A percentile compares a stretch with the other conserved stretches of the same genome.
Conservation (phyloP, 2,329 filamentous ascomycete species). For the Monilinia vaccinii-corymbosi region DNA sequence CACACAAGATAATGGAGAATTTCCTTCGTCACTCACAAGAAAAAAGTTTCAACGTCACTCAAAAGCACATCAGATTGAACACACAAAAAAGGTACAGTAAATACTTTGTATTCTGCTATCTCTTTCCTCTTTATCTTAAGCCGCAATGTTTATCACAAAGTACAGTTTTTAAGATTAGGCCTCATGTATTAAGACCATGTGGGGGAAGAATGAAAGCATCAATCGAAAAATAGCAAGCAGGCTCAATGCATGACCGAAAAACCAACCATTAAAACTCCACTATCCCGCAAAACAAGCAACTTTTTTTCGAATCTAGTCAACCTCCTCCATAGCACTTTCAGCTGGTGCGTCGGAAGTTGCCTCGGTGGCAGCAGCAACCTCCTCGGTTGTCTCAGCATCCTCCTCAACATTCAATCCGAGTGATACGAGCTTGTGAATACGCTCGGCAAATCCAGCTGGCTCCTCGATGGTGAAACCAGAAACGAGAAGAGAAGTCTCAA, state of each 20-base stretch:
- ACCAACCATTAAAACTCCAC: constrained; percentile 28
- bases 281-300: constrained; percentile 16
- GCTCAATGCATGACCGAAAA: constrained; percentile 13
- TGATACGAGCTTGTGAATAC: constrained; percentile 99
- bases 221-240: constrained; percentile 4
- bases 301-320: constrained; percentile 60
- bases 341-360: constrained; percentile 46
- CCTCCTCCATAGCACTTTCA: constrained; percentile 96
- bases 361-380: constrained; percentile 51
- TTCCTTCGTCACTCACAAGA: too few relatives aligned
- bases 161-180: constrained; percentile 4
- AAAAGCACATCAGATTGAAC: neutral
- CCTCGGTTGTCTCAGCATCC: constrained; percentile 65
- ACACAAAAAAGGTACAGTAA: neutral
- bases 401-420: constrained; percentile 97
- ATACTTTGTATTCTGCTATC: constrained; percentile 8
- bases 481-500: constrained; percentile 96
- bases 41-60: neutral
- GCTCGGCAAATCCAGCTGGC: constrained; percentile 94
- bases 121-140: constrained; percentile 3
- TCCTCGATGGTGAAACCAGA: constrained; percentile 99
- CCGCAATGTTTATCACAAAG: constrained; percentile 7
- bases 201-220: neutral
- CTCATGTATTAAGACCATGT: neutral
- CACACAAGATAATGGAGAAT: neutral